Conservation (phyloP, 2,329 filamentous ascomycete species). For the Epicoccum nigrum region DNA sequence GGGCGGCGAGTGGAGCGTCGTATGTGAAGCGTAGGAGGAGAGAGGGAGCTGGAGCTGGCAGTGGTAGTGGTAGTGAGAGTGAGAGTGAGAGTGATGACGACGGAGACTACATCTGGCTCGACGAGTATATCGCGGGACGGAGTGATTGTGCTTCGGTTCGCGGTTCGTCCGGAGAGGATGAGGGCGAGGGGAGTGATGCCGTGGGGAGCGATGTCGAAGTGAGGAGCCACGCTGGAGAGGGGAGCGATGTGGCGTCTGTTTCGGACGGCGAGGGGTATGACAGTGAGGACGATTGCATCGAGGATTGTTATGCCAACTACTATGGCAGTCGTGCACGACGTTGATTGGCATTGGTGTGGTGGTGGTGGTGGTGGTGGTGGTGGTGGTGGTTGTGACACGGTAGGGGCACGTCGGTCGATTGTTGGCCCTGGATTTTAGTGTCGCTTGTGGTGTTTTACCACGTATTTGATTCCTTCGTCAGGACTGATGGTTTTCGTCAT, state of each 20-base stretch:
- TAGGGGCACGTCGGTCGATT: not conserved
- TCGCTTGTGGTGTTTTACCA: not conserved
- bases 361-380: no score
- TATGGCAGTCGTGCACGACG: not conserved
- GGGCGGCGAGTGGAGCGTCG: no score
- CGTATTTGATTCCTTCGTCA: not conserved
- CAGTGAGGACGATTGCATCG: slow-evolving; percentile 7
- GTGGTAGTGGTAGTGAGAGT: no score
- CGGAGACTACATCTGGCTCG: slow-evolving; percentile 11
- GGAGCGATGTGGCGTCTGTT: slow-evolving; percentile 6
- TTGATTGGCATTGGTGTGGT: not conserved
- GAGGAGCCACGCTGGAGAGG: not conserved
- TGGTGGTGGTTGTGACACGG: not conserved
- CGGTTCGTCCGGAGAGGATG: not conserved
- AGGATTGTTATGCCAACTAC: not conserved
- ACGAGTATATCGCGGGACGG: slow-evolving; percentile 3
- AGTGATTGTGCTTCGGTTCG: slow-evolving; percentile 2
- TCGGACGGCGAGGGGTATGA: not conserved
- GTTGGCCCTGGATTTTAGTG: no score
- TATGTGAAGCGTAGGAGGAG: no score
- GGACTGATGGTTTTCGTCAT: not conserved
- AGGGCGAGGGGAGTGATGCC: slow-evolving; percentile 5
- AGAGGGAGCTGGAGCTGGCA: no score
- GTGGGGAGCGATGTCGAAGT: not conserved
- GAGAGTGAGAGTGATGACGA: slow-evolving; percentile 5